Evolutionary conservation across 2,329 filamentous ascomycete species (phyloP).

Genomic region (Aurifilum marmelostoma): DNA sequence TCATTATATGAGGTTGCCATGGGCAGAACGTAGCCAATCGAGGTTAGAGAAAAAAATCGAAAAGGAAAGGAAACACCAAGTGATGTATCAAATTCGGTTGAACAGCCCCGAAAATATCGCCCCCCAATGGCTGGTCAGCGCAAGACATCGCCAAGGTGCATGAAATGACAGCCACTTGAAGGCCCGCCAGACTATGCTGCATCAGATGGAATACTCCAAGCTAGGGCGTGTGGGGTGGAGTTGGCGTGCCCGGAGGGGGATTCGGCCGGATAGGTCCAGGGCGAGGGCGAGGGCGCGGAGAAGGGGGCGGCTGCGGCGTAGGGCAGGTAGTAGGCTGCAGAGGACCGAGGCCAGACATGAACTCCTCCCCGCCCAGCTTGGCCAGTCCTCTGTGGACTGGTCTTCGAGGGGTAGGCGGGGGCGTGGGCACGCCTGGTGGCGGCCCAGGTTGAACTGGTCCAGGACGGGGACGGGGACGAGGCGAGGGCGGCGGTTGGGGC

Average conservation of each 20-base stretch:
- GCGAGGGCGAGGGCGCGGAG: constrained; percentile 21
- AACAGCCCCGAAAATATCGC: too few relatives aligned
- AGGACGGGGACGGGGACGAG: constrained; percentile 13
- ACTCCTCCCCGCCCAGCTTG: background rate
- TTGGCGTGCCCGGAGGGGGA: constrained; percentile 22
- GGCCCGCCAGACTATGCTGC: too few relatives aligned
- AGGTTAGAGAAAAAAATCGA: too few relatives aligned
- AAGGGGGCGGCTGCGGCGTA: constrained; percentile 25
- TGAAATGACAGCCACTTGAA: too few relatives aligned
- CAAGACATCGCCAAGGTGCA: too few relatives aligned
- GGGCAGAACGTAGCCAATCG: too few relatives aligned
- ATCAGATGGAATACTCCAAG: too few relatives aligned
- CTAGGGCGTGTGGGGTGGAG: constrained; percentile 24
- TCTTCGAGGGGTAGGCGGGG: constrained; percentile 12
- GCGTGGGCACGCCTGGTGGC: constrained; percentile 13
- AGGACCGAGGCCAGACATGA: background rate
- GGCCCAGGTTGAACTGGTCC: constrained; percentile 7
- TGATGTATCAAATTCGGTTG: too few relatives aligned
- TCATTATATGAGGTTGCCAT: too few relatives aligned
- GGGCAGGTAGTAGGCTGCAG: constrained; percentile 7
- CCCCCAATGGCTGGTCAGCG: too few relatives aligned
- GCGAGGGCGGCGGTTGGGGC: constrained; percentile 11
- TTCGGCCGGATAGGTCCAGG: constrained; percentile 20
- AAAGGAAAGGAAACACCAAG: too few relatives aligned
- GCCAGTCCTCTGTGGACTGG: background rate